Conservation (phyloP, 345 rosid genomes). For the Salix koriyanagi region DNA sequence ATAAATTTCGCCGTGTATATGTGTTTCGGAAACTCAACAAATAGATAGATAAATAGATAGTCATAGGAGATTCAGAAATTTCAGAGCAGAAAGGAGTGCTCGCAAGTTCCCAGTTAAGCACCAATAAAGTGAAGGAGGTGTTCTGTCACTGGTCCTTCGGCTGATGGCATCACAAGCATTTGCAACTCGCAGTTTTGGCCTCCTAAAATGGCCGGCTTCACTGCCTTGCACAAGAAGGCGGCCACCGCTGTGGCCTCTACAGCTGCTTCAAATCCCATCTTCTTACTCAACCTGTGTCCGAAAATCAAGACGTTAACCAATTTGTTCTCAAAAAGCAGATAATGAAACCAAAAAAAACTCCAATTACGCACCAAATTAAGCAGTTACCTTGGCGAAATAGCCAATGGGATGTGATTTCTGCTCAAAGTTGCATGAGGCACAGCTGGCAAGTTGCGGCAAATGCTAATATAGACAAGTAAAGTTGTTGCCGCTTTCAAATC, state of each 20-base stretch:
- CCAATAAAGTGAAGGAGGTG: slow-evolving; percentile 33
- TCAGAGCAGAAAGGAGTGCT: slow-evolving; percentile 34
- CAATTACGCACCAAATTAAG: not conserved
- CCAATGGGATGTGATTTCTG: slow-evolving; percentile 33
- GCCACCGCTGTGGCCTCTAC: too few species aligned
- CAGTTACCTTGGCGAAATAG: slow-evolving; percentile 18
- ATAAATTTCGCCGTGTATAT: too few species aligned
- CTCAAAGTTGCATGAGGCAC: slow-evolving; percentile 34
- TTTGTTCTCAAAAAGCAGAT: slow-evolving; percentile 20
- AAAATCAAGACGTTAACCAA: slow-evolving; percentile 4
- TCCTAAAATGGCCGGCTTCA: slow-evolving; percentile 38
- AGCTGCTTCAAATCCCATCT: slow-evolving; percentile 15
- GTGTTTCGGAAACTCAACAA: too few species aligned
- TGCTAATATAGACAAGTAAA: slow-evolving; percentile 33
- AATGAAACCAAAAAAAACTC: not conserved
- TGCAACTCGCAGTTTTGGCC: slow-evolving; percentile 35
- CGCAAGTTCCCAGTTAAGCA: slow-evolving; percentile 32
- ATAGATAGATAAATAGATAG: too few species aligned
- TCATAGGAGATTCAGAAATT: slow-evolving; percentile 31
- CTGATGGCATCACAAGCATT: slow-evolving; percentile 38
- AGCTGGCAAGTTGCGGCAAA: slow-evolving; percentile 30
- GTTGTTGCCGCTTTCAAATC: too few species aligned
- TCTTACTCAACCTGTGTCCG: slow-evolving; percentile 30
- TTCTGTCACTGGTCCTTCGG: slow-evolving; percentile 35
- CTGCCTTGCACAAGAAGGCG: slow-evolving; percentile 17